Evolutionary conservation across 352 stramenopile genomes (phyloP).

Genomic region (Globisporangium splendens): DNA sequence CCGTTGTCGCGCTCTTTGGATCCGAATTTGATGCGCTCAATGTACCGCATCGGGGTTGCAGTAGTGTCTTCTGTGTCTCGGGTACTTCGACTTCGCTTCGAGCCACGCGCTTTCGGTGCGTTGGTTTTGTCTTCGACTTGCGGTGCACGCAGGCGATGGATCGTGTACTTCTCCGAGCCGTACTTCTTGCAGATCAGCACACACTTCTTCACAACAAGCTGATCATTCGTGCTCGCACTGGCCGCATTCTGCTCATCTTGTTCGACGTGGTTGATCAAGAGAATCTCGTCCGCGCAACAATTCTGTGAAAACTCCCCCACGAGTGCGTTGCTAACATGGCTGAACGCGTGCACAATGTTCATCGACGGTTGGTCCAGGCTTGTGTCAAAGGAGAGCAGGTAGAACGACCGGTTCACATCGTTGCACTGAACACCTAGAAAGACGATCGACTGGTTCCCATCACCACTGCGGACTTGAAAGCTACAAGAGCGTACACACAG

Average conservation of each 20-base stretch:
- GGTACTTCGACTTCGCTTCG: conserved; percentile 32
- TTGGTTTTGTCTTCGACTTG: conserved; percentile 22
- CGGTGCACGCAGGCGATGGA: conserved; percentile 27
- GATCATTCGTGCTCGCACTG: conserved; percentile 9
- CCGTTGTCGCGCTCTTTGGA: conserved; percentile 16
- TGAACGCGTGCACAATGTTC: conserved; percentile 47
- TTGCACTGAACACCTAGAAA: conserved; percentile 39
- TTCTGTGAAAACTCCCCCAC: conserved; percentile 27
- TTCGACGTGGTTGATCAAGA: conserved; percentile 39
- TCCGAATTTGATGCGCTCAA: conserved; percentile 57
- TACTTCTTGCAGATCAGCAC: conserved; percentile 44
- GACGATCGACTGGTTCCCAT: background rate
- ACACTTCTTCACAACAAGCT: conserved; percentile 37
- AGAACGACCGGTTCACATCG: conserved; percentile 43
- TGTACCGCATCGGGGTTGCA: conserved; percentile 28
- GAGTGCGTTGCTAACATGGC: conserved; percentile 36
- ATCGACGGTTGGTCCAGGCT: conserved; percentile 24
- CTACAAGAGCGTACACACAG: conserved; percentile 14
- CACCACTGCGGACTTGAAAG: conserved; percentile 15
- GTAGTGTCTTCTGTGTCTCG: conserved; percentile 7
- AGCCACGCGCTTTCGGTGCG: conserved; percentile 11
- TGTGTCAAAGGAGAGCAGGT: conserved; percentile 45
- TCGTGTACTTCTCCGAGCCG: conserved; percentile 23
- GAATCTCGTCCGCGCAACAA: conserved; percentile 20
- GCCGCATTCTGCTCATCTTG: background rate